Evolutionary conservation across 306 rosid species (phyloP).

Genomic region (Prunus kanzakura): DNA sequence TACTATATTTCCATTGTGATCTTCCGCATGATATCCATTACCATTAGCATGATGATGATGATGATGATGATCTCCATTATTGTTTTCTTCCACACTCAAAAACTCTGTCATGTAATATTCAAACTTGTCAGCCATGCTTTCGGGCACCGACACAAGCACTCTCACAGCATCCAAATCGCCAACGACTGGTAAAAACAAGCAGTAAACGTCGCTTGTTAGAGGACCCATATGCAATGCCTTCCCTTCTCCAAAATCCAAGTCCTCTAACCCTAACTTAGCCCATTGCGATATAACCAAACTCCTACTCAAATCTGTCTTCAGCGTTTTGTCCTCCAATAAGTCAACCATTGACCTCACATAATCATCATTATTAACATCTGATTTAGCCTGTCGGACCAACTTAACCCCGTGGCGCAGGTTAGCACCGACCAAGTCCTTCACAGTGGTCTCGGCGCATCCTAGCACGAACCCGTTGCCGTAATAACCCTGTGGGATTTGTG

Average conservation of each 20-base stretch:
- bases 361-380: slow-evolving; percentile 28
- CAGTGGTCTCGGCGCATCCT: slow-evolving; percentile 57
- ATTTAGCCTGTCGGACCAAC: slow-evolving; percentile 57
- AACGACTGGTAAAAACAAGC: slow-evolving; percentile 70
- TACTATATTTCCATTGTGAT: slow-evolving; percentile 14
- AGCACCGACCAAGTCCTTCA: slow-evolving; percentile 34
- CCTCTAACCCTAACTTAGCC: slow-evolving; percentile 79
- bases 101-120: slow-evolving; percentile 39
- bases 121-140: slow-evolving; percentile 48
- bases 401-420: slow-evolving; percentile 49
- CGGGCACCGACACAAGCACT: slow-evolving; percentile 72
- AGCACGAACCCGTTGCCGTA: slow-evolving; percentile 77
- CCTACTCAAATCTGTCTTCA: slow-evolving; percentile 52
- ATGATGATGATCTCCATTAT: slow-evolving; percentile 7
- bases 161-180: slow-evolving; percentile 51
- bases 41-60: slow-evolving; percentile 7
- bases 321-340: slow-evolving; percentile 58
- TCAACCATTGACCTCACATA: slow-evolving; percentile 62
- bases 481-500: slow-evolving; percentile 49
- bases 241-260: slow-evolving; percentile 78
- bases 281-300: slow-evolving; percentile 82
- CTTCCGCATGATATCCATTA: slow-evolving; percentile 21
- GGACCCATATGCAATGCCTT: slow-evolving; percentile 75
- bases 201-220: slow-evolving; percentile 65
- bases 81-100: slow-evolving; percentile 16